Evolutionary conservation across 106 monocot species (phyloP), one percentile per base, ranked within the genome.

Genomic region (Chionographis japonica): DNA sequence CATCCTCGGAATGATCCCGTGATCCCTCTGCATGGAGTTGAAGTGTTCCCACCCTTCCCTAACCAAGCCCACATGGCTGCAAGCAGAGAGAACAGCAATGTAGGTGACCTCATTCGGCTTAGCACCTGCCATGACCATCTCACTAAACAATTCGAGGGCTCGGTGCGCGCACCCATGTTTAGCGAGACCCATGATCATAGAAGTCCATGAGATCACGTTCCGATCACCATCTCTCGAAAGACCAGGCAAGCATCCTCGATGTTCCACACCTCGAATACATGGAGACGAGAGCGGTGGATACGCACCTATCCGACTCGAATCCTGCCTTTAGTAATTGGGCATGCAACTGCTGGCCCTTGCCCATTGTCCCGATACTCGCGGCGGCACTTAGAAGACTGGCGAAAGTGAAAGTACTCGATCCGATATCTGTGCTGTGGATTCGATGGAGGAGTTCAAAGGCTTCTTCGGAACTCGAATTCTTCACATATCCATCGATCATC

Each of bases 191-290:
- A 72, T 76, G 50, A 91, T 95, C 91, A 95, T 91, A 7, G 86
- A 77, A 63, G 91, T 95, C 88, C 86, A 95, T 8, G 91, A 77
- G 58, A 91, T 84, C 40, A 88, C 74, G 69, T 95, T 95, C 13
- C 52, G 70, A 1, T 74, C 41, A 6, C 6, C 88, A 89, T 84
- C 36, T 82, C 71, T 18, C 54, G 27, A 12, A 95, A 95, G 18
- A 74, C 79, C 14, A 8, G 40, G 51, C 72, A 61, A 16, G 94
- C 94, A 66, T 88, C 88, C 9, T 88, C 85, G 11, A 86, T 56
- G 61, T 79, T 74, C 10, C 94, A 68, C 90, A 88, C 54, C 75
- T 90, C 9, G 86, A 90, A 46, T 94, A 94, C 94, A 94, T 90
- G 7, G 89, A 82, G 19, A 94, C 57, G 46, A 94, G 88, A n/a